phyloP scores from a whole-genome alignment of 768 basidiomycete genomes.

The Dacryopinax spathularia region DNA sequence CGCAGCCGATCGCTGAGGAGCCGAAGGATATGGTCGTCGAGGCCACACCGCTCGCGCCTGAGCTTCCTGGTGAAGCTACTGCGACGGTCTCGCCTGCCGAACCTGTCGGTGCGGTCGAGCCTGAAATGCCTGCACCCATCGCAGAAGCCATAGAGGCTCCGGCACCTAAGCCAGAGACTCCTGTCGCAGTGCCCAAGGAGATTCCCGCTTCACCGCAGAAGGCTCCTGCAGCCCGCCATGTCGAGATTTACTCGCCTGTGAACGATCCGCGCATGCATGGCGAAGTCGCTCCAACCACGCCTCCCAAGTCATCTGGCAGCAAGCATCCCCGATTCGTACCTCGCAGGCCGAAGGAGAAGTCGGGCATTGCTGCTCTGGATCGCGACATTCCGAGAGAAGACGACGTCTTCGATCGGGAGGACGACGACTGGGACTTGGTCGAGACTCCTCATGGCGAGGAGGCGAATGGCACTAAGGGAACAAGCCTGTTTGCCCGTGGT shows the following conservation, averaged over 20 bases:
- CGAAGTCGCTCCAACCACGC: conserved; percentile 21
- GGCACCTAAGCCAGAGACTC: neutral
- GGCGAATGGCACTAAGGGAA: conserved; percentile 57
- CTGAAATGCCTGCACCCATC: neutral
- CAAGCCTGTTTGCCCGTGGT: conserved; percentile 77
- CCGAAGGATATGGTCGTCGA: neutral
- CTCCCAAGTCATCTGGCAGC: neutral
- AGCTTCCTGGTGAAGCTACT: neutral
- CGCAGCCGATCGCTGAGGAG: neutral
- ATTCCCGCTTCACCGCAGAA: neutral
- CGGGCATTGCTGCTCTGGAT: conserved; percentile 69
- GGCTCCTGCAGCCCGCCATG: neutral
- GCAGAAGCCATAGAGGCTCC: neutral
- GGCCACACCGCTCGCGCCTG: neutral
- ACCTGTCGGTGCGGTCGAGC: neutral
- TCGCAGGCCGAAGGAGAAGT: conserved; percentile 39
- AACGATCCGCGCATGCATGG: neutral
- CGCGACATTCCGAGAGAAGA: conserved; percentile 47
- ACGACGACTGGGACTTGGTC: conserved; percentile 87
- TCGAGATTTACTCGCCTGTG: neutral
- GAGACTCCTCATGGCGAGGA: conserved; percentile 62
- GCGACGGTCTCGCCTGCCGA: neutral
- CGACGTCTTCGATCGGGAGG: conserved; percentile 39
- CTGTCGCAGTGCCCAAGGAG: neutral
- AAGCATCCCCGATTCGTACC: neutral